A percentile compares a stretch with the other conserved stretches of the same genome.
Evolutionary conservation across 2,329 filamentous ascomycete genomes (phyloP).

Genomic region (Neonectria faginata): DNA sequence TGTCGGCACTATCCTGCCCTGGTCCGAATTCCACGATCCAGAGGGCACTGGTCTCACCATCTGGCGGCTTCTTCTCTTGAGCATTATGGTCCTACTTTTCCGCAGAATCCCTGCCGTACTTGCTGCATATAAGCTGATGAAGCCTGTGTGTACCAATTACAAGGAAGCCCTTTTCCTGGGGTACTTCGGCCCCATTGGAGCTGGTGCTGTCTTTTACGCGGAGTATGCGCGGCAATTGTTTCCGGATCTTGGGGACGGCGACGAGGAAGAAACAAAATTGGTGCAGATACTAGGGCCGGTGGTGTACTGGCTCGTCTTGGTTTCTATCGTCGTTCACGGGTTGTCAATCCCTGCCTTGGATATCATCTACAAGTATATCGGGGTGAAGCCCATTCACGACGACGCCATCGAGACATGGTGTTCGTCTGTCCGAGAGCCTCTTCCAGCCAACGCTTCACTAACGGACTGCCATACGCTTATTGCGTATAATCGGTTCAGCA

Average conservation of each 20-base stretch:
- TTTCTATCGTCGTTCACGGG: constrained; percentile 43
- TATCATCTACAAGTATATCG: constrained; percentile 30
- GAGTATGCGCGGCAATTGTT: constrained; percentile 58
- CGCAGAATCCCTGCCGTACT: constrained; percentile 68
- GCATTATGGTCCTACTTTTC: constrained; percentile 63
- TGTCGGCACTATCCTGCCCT: constrained; percentile 66
- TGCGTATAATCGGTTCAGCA: constrained; percentile 32
- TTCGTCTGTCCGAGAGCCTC: not conserved
- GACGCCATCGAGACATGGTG: constrained; percentile 28
- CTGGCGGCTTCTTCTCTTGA: constrained; percentile 61
- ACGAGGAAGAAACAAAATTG: constrained; percentile 50
- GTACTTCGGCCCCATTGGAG: constrained; percentile 81
- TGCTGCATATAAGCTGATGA: constrained; percentile 65
- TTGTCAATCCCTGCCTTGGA: constrained; percentile 57
- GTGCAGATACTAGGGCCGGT: constrained; percentile 53
- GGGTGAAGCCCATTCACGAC: constrained; percentile 53
- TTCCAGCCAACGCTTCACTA: constrained; percentile 11
- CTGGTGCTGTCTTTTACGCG: constrained; percentile 81
- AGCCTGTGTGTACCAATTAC: constrained; percentile 60
- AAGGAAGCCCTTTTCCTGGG: constrained; percentile 71
- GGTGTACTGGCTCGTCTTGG: constrained; percentile 55
- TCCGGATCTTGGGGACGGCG: constrained; percentile 49
- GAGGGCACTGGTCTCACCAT: constrained; percentile 64
- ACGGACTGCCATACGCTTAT: constrained; percentile 11
- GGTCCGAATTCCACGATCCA: constrained; percentile 64